Evolutionary conservation across 2,329 filamentous ascomycete species (phyloP).

Genomic region (Allantophomopsis cytisporea): DNA sequence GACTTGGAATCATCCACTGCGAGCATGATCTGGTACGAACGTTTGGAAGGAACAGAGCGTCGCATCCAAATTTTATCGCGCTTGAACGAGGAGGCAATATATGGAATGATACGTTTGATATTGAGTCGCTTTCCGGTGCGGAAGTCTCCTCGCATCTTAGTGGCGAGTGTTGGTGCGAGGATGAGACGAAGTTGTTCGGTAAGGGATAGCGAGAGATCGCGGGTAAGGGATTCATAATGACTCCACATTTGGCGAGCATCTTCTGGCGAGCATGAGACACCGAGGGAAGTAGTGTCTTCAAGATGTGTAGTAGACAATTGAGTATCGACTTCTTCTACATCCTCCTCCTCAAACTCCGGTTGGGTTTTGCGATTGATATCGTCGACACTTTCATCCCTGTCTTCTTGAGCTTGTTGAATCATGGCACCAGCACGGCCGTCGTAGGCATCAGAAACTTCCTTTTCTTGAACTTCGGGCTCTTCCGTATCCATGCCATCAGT

Average conservation of each 20-base stretch:
- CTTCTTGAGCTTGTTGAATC: conserved; percentile 28
- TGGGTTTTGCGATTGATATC: conserved; percentile 26
- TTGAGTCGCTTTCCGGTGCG: conserved; percentile 96
- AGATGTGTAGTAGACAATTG: conserved; percentile 67
- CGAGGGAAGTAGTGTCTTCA: conserved; percentile 11
- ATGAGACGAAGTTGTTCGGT: conserved; percentile 94
- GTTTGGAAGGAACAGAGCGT: conserved; percentile 78
- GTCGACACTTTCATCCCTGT: conserved; percentile 32
- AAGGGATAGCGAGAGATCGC: conserved; percentile 73
- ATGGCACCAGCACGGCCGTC: conserved; percentile 46
- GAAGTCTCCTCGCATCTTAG: conserved; percentile 92
- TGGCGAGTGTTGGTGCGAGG: conserved; percentile 84
- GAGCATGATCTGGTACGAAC: conserved; percentile 92
- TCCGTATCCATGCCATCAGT: conserved; percentile 26
- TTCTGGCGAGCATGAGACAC: conserved; percentile 23
- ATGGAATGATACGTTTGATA: conserved; percentile 98
- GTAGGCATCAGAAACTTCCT: conserved; percentile 31
- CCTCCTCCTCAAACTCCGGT: conserved; percentile 21
- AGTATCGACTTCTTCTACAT: conserved; percentile 24
- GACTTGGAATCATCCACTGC: conserved; percentile 91
- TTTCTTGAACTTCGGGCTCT: conserved; percentile 25
- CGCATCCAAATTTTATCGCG: conserved; percentile 99
- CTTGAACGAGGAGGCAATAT: conserved; percentile 96
- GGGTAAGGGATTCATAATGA: conserved; percentile 71
- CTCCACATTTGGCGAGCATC: conserved; percentile 69